Percentiles rank a stretch among this genome's conserved stretches.
Evolutionary conservation across 1,139 yeast species (phyloP).

Genomic region (Pichia sp.): DNA sequence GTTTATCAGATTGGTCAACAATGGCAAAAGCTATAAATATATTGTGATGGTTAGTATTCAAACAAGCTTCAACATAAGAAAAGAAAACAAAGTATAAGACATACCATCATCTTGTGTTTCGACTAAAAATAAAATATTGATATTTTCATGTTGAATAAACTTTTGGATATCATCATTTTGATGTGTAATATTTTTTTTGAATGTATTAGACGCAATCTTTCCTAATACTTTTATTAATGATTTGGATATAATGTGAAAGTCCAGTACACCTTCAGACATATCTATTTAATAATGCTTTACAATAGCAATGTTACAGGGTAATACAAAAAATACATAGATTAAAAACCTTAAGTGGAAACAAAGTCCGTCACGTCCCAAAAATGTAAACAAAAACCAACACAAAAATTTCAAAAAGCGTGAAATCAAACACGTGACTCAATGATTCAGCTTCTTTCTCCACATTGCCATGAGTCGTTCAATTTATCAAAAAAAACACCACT

Average conservation of each 20-base stretch:
- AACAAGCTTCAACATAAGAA: background rate
- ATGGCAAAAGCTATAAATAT: background rate
- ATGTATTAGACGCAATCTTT: background rate
- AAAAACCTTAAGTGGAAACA: too few relatives aligned
- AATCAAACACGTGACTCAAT: too few relatives aligned
- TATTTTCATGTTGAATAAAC: slow-evolving; percentile 2
- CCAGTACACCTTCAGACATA: slow-evolving; percentile 5
- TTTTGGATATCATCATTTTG: slow-evolving; percentile 1
- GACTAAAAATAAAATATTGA: slow-evolving; percentile 1
- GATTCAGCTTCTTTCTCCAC: too few relatives aligned
- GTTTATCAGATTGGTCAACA: slow-evolving; percentile 1
- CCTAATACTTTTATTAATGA: background rate
- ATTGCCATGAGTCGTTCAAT: slow-evolving; percentile 14
- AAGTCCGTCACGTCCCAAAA: too few relatives aligned
- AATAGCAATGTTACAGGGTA: too few relatives aligned
- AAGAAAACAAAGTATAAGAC: background rate
- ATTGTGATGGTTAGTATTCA: background rate
- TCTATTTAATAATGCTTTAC: too few relatives aligned
- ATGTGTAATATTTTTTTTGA: background rate
- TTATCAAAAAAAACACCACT: slow-evolving; percentile 25
- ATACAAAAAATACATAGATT: too few relatives aligned
- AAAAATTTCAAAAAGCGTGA: too few relatives aligned
- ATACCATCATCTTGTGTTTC: slow-evolving; percentile 1
- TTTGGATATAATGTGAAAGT: background rate
- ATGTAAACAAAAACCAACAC: too few relatives aligned